phyloP scores from a whole-genome alignment of 163 green algal species.

The Chlorella variabilis region DNA sequence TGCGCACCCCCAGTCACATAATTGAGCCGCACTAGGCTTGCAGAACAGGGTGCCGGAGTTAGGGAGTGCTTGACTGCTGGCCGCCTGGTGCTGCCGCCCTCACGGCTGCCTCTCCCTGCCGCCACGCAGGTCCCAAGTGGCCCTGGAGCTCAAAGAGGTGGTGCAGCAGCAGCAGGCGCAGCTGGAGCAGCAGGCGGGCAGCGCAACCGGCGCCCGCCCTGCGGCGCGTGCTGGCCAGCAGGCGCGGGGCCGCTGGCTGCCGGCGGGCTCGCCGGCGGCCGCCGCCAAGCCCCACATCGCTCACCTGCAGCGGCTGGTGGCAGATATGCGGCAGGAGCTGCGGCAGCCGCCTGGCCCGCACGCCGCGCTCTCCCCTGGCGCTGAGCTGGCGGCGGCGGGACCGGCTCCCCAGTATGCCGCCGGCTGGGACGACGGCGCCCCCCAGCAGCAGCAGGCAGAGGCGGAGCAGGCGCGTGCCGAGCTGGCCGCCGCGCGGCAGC shows the following conservation, averaged over 20 bases:
- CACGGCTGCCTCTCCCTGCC: too few relatives aligned
- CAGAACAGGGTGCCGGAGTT: too few relatives aligned
- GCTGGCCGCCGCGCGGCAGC: background rate
- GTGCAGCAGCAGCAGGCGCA: conserved; percentile 46
- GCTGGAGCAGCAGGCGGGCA: conserved; percentile 11
- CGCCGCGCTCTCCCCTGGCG: too few relatives aligned
- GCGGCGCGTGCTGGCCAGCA: too few relatives aligned
- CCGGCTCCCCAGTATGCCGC: background rate
- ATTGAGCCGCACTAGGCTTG: too few relatives aligned
- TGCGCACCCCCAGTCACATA: too few relatives aligned
- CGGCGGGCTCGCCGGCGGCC: background rate
- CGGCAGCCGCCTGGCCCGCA: conserved; percentile 4
- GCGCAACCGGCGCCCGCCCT: background rate
- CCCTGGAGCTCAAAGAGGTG: conserved; percentile 44
- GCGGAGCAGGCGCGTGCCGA: conserved; percentile 5
- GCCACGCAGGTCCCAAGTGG: conserved; percentile 38
- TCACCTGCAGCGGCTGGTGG: conserved; percentile 42
- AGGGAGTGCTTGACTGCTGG: too few relatives aligned
- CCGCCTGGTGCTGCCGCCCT: too few relatives aligned
- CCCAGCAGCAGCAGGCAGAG: background rate
- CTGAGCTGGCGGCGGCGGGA: background rate
- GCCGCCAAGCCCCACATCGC: conserved; percentile 30
- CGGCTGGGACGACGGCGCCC: conserved; percentile 1
- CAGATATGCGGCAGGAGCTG: conserved; percentile 31
- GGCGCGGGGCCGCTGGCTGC: background rate